Conservation (phyloP, 805 yeast species). For the Candida germanica region DNA sequence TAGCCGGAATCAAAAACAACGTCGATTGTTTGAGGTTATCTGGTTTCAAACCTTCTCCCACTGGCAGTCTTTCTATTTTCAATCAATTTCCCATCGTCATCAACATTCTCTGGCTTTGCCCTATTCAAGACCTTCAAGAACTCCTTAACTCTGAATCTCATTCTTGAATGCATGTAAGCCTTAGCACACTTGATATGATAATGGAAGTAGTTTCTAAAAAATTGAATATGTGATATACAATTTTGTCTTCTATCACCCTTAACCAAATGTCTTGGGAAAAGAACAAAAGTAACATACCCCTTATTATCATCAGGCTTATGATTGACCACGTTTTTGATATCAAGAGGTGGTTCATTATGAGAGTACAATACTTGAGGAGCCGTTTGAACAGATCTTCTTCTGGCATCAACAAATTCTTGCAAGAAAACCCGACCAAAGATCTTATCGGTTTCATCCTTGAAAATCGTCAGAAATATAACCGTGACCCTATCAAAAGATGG, state of each 20-base stretch:
- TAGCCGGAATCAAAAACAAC: background rate
- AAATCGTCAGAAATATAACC: constrained; percentile 89
- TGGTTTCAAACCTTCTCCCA: constrained; percentile 60
- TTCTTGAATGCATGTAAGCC: constrained; percentile 97
- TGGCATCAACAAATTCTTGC: constrained; percentile 94
- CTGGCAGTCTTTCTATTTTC: constrained; percentile 64
- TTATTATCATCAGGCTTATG: constrained; percentile 37
- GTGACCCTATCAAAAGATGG: constrained; percentile 97
- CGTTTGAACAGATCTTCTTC: constrained; percentile 92
- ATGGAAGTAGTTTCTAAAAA: constrained; percentile 95
- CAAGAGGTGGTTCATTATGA: constrained; percentile 90
- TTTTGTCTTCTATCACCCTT: constrained; percentile 69
- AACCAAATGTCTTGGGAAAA: constrained; percentile 76
- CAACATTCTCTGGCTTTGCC: constrained; percentile 90
- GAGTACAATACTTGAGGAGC: constrained; percentile 97
- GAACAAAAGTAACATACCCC: constrained; percentile 62
- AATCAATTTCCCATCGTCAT: constrained; percentile 52
- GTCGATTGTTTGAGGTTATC: background rate
- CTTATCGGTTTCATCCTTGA: constrained; percentile 96
- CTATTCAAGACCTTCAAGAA: constrained; percentile 93
- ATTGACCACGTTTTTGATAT: constrained; percentile 40
- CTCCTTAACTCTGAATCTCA: constrained; percentile 93
- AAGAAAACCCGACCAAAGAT: constrained; percentile 83
- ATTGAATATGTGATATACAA: constrained; percentile 85
- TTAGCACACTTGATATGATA: constrained; percentile 98